Conservation (phyloP, 768 basidiomycete species). For the Lactarius trivialis region DNA sequence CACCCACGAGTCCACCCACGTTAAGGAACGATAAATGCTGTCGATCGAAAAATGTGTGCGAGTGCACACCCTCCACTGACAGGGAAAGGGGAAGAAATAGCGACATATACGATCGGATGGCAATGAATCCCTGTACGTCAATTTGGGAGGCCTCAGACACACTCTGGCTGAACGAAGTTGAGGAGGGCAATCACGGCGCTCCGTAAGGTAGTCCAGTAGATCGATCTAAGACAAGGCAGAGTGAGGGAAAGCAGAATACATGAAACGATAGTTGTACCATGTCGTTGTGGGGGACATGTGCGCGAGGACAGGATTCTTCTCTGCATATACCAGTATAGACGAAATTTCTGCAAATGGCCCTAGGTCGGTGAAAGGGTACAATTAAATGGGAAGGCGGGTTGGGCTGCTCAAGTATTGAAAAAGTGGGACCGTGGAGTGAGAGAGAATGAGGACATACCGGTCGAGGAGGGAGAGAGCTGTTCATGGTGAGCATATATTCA, state of each 20-base stretch:
- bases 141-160: neutral
- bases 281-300: neutral
- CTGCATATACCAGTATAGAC: neutral
- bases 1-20: no score
- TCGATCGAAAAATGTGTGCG: neutral
- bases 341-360: conserved; percentile 7
- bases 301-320: neutral
- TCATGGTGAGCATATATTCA: neutral
- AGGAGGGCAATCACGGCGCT: neutral
- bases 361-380: neutral
- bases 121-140: neutral
- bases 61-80: neutral
- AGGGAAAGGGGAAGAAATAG: neutral
- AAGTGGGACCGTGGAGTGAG: neutral
- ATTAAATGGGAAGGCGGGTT: neutral
- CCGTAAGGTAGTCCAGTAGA: neutral
- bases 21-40: neutral
- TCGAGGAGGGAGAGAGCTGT: neutral
- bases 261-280: neutral
- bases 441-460: neutral
- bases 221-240: neutral
- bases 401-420: neutral
- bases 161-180: neutral
- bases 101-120: neutral
- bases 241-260: neutral